These are phyloP conservation scores for Fraxinus greggii DNA, from an alignment of 305 asterid species.

Conservation along the genomic window DNA sequence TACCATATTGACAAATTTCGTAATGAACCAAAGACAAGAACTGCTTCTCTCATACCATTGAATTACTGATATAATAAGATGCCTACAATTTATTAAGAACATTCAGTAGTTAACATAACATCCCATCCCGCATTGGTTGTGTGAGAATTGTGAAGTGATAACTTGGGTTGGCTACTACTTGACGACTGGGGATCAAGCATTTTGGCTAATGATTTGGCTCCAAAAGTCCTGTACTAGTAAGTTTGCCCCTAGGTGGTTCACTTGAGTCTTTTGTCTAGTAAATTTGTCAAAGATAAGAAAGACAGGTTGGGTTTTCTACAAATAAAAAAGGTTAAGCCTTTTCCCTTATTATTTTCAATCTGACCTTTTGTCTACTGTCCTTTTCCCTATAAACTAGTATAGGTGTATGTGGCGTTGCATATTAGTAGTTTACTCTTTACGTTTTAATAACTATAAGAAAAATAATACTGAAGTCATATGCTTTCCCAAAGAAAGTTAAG, in stretches of 20 bases:
- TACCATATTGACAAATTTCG: slow-evolving; percentile 5
- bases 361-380: not conserved
- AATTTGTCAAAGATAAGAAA: not conserved
- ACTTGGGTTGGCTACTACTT: slow-evolving; percentile 4
- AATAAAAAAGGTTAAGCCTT: not conserved
- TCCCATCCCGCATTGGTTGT: not conserved
- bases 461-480: not conserved
- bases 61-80: not conserved
- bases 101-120: not conserved
- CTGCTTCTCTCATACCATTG: not conserved
- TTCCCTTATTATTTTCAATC: not conserved
- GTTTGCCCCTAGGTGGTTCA: not conserved
- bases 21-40: slow-evolving; percentile 7
- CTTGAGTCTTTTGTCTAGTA: not conserved
- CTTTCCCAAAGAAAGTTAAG: not conserved
- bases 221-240: not conserved
- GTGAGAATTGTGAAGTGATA: slow-evolving; percentile 1
- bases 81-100: not conserved
- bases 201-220: slow-evolving; percentile 1
- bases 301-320: not conserved
- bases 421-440: not conserved
- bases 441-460: not conserved
- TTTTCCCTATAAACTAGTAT: slow-evolving; percentile 1
- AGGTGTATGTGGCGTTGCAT: not conserved
- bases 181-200: not conserved